Evolutionary conservation across 345 rosid species (phyloP).

Genomic region (Geranium rotundifolium): DNA sequence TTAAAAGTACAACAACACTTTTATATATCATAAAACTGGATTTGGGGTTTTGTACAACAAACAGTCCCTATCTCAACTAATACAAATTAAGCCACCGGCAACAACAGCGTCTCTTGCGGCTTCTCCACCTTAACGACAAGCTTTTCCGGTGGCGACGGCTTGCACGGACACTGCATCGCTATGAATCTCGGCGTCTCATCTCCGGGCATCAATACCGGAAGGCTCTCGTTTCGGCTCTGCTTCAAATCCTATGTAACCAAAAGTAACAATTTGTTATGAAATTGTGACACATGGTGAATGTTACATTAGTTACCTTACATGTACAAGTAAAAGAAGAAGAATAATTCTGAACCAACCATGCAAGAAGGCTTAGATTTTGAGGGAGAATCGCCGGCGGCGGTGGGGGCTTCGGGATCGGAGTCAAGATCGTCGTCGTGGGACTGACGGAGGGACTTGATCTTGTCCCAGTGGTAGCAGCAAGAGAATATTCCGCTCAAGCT

Average conservation of each 20-base stretch:
- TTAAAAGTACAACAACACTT: no score
- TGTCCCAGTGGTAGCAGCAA: conserved; percentile 98
- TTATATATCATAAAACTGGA: no score
- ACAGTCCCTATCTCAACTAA: conserved; percentile 15
- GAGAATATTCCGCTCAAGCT: conserved; percentile 90
- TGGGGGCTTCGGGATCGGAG: conserved; percentile 28
- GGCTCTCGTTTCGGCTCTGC: conserved; percentile 37
- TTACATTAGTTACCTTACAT: no score
- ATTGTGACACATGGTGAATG: not conserved
- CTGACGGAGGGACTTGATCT: conserved; percentile 75
- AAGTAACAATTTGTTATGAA: not conserved
- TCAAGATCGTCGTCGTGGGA: conserved; percentile 22
- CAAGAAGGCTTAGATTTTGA: conserved; percentile 26
- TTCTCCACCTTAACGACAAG: conserved; percentile 27
- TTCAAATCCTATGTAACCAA: conserved; percentile 31
- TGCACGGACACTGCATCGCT: conserved; percentile 85
- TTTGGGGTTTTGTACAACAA: conserved; percentile 3
- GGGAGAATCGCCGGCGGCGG: conserved; percentile 33
- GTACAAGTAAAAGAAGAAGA: no score
- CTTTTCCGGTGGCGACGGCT: conserved; percentile 44
- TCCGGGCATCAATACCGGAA: conserved; percentile 92
- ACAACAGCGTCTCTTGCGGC: conserved; percentile 42
- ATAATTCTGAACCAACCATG: conserved; percentile 26
- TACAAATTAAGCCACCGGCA: conserved; percentile 53
- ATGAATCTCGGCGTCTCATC: conserved; percentile 73